A percentile compares a stretch with the other conserved stretches of the same genome.
phyloP scores from a whole-genome alignment of 73 alveolate genomes.

The Paramecium bursaria region DNA sequence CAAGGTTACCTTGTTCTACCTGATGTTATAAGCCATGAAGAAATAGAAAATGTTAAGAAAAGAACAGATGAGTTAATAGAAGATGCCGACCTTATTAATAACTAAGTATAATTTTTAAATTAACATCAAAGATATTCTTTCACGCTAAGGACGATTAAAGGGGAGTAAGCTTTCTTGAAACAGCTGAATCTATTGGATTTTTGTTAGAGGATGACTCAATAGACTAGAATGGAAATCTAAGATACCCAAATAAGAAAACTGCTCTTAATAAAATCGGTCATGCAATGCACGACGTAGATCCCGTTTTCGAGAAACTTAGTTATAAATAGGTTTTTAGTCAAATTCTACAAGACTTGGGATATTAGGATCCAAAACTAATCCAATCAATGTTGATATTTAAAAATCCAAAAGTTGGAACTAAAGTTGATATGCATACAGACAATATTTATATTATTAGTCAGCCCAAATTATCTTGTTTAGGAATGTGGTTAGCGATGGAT shows the following conservation, averaged over 20 bases:
- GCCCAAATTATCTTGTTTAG: constrained; percentile 75
- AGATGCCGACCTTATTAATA: constrained; percentile 52
- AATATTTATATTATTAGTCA: constrained; percentile 73
- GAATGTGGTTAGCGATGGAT: constrained; percentile 83
- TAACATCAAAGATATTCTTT: constrained; percentile 38
- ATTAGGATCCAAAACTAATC: constrained; percentile 67
- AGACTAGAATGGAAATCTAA: constrained; percentile 69
- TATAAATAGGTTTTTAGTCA: constrained; percentile 62
- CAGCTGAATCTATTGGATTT: constrained; percentile 69
- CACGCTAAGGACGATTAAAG: constrained; percentile 58
- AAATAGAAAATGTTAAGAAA: constrained; percentile 55
- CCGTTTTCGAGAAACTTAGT: constrained; percentile 71
- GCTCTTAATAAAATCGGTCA: constrained; percentile 82
- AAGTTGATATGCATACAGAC: constrained; percentile 81
- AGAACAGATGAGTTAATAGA: constrained; percentile 70
- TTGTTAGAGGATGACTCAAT: constrained; percentile 68
- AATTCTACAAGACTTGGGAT: constrained; percentile 68
- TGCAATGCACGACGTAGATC: constrained; percentile 82
- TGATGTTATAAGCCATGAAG: constrained; percentile 36
- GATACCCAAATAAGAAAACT: constrained; percentile 32
- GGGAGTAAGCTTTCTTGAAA: constrained; percentile 62
- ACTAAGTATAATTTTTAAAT: constrained; percentile 24
- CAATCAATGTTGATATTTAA: constrained; percentile 82
- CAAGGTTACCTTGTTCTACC: constrained; percentile 57
- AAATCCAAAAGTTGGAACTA: constrained; percentile 78